Base-by-base conservation (phyloP, 345 rosid genomes). In the Syzygium oleosum region DNA sequence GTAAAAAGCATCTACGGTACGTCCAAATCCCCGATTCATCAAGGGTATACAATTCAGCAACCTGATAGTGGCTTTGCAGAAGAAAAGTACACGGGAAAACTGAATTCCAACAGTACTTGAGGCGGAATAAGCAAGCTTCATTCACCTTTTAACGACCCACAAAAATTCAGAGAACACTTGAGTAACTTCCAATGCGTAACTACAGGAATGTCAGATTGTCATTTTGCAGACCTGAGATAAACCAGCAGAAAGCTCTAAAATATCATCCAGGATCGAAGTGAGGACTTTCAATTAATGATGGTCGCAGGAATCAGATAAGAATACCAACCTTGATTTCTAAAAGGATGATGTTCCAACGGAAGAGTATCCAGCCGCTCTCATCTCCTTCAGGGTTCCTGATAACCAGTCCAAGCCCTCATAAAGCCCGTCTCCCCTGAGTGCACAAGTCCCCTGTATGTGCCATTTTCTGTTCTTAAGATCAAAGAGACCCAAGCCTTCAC, bases 401-500 rank as follows among this genome's bases (percentile, higher is more conserved):
- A 98, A 91, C 99, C 99, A 96, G 91, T 97, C 99, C 93, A 96
- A 92, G 49, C 99, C 99, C 90, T 98, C 99, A 14, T 98, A 98
- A 27, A 98, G 98, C 27, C 99, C 99, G 84, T 96, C 99, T 87
- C 99, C 99, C 90, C 91, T 92, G 58, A 98, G 95, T 14, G 99
- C 99, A 83, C 99, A 96, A 88, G 99, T 97, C 84, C 99, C 99
- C 91, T 98, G 99, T 90, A 98, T 97, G 91, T 98, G 98, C 99
- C 99, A 98, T 90, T 95, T 98, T 90, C 99, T 93, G 94, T 97
- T 95, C 95, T 96, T 95, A 51, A 97, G 95, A 88, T 95, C 99
- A 88, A 94, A 92, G 51, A 98, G 96, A 77, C 99, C 99, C 85
- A 98, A 92, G 84, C 99, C 99, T 88, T 96, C 97, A 23, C 96